Evolutionary conservation across 208 protist species (phyloP).

Genomic region (Leishmania braziliensis): DNA sequence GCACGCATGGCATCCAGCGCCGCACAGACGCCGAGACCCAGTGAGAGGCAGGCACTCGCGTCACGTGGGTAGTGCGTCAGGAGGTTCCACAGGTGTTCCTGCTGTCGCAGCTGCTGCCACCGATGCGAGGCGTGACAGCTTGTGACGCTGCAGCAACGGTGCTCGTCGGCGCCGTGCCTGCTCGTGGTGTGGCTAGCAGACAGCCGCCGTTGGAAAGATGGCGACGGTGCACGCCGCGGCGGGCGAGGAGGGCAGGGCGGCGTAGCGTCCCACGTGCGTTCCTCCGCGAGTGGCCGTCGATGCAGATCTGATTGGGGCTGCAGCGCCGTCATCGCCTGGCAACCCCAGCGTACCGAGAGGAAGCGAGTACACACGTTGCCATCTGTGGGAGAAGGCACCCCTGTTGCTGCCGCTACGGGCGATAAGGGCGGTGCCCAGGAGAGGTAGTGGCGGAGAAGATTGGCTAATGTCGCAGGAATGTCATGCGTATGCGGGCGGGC

Average conservation of each 20-base stretch:
- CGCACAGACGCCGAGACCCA: slow-evolving; percentile 15
- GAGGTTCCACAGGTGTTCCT: slow-evolving; percentile 17
- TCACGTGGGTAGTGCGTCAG: slow-evolving; percentile 23
- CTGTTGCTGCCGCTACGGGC: neutral
- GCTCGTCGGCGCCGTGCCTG: neutral
- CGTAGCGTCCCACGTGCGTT: neutral
- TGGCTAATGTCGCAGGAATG: slow-evolving; percentile 7
- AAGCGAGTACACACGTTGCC: slow-evolving; percentile 2
- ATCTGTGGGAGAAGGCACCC: neutral
- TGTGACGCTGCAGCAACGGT: neutral
- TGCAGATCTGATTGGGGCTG: neutral
- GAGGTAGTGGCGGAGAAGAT: slow-evolving; percentile 18
- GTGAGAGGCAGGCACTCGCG: slow-evolving; percentile 22
- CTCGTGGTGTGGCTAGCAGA: neutral
- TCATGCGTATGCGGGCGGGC: neutral
- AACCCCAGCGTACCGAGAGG: slow-evolving; percentile 12
- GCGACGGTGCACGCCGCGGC: neutral
- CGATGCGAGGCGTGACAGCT: neutral
- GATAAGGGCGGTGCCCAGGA: neutral
- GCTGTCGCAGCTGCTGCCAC: neutral
- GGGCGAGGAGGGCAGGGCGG: neutral
- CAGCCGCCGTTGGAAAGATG: neutral
- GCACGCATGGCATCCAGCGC: slow-evolving; percentile 15
- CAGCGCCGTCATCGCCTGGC: neutral
- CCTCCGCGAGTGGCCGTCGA: neutral